Evolutionary conservation across 441 rosid species (phyloP).

Genomic region (Syzygium malaccense): DNA sequence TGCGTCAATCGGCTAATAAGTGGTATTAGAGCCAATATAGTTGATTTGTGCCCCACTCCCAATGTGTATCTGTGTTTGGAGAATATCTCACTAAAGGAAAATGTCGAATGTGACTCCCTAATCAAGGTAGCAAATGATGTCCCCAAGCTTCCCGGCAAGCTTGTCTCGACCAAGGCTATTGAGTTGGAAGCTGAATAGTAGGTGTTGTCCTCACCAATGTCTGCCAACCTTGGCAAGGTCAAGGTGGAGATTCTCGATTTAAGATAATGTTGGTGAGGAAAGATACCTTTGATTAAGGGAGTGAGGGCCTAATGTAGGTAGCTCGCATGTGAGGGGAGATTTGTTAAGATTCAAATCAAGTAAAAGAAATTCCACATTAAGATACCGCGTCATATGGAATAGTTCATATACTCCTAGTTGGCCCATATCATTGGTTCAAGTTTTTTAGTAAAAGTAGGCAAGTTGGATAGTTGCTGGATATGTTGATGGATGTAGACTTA

Average conservation of each 20-base stretch:
- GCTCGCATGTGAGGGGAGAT: not conserved
- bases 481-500: not conserved
- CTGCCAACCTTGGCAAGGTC: not conserved
- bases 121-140: not conserved
- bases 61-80: not conserved
- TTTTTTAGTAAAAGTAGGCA: not conserved
- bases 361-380: not conserved
- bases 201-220: not conserved
- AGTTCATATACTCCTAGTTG: not conserved
- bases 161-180: not conserved
- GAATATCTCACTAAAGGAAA: not conserved
- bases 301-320: not conserved
- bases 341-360: not conserved
- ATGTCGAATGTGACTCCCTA: not conserved
- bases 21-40: not conserved
- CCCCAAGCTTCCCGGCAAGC: not conserved
- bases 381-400: not conserved
- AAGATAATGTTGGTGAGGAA: not conserved
- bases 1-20: not conserved
- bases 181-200: not conserved
- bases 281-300: not conserved
- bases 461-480: not conserved
- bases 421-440: not conserved
- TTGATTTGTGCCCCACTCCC: not conserved
- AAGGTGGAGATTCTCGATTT: not conserved